Percentiles rank a stretch among this genome's conserved stretches.
Conservation (phyloP, 2,329 filamentous ascomycete species). For the Phaeoacremonium minimum region DNA sequence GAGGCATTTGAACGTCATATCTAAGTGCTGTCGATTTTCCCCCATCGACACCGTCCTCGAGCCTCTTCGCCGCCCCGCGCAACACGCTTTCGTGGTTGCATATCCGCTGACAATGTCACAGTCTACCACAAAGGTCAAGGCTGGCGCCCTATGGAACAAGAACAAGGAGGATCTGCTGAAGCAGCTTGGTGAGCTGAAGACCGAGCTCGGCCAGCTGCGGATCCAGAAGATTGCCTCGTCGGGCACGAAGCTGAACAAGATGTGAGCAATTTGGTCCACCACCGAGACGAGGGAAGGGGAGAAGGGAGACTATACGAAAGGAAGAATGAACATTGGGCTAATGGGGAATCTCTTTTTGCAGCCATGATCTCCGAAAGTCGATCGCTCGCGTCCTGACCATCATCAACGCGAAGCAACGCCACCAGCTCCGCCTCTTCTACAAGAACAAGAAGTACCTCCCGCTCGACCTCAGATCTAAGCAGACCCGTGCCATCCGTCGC, state of each 20-base stretch:
- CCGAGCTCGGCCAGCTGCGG: constrained; percentile 91
- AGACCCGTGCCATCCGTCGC: constrained; percentile 96
- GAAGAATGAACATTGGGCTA: constrained; percentile 8
- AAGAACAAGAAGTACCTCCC: constrained; percentile 99
- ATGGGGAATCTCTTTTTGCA: constrained; percentile 34
- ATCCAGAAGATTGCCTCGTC: constrained; percentile 98
- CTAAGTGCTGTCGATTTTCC: too few relatives aligned
- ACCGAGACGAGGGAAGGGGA: constrained; percentile 6
- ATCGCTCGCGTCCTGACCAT: constrained; percentile 98
- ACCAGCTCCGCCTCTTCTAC: constrained; percentile 98
- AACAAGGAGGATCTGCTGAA: constrained; percentile 97
- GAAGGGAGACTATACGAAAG: constrained; percentile 4
- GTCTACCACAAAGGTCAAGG: constrained; percentile 77
- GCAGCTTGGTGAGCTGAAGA: constrained; percentile 93
- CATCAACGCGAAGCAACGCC: constrained; percentile 99
- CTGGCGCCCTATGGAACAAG: constrained; percentile 96
- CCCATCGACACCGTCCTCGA: constrained; percentile 2
- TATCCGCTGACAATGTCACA: constrained; percentile 32
- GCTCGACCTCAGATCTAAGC: constrained; percentile 96
- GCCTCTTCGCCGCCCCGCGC: not conserved
- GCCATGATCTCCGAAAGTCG: constrained; percentile 98
- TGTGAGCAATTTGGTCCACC: constrained; percentile 56
- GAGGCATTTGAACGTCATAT: too few relatives aligned
- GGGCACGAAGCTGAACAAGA: constrained; percentile 93
- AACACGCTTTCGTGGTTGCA: not conserved